Percentiles rank a stretch among this genome's conserved stretches.
phyloP scores from a whole-genome alignment of 345 rosid species.

The Noccaea bulbosa region DNA sequence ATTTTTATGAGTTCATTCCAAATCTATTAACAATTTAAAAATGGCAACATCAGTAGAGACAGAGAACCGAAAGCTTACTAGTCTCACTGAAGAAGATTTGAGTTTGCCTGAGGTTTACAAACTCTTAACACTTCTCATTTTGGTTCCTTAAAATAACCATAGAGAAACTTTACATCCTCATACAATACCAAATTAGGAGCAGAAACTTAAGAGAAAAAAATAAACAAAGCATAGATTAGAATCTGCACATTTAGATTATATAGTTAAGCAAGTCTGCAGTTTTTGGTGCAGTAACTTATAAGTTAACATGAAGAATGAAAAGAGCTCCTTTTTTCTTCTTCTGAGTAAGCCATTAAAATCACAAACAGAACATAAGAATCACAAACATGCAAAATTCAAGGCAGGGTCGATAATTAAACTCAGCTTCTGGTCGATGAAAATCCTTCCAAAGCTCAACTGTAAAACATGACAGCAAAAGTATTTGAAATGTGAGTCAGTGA shows the following conservation, averaged over 20 bases:
- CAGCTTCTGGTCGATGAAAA: conserved; percentile 11
- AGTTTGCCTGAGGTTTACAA: not conserved
- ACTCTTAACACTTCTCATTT: not conserved
- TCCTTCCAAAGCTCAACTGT: conserved; percentile 37
- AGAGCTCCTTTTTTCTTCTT: conserved; percentile 4
- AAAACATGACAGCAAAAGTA: not conserved
- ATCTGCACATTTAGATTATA: conserved; percentile 41
- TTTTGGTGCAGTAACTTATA: conserved; percentile 43
- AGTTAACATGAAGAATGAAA: conserved; percentile 28
- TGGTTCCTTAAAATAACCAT: not conserved
- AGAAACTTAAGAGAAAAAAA: not conserved
- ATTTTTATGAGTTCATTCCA: too few relatives aligned
- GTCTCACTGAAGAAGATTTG: too few relatives aligned
- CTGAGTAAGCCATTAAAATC: conserved; percentile 29
- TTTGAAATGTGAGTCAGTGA: not conserved
- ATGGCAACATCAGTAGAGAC: too few relatives aligned
- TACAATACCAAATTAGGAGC: too few relatives aligned
- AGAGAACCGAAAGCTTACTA: too few relatives aligned
- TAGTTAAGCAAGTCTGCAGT: conserved; percentile 41
- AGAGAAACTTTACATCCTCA: not conserved
- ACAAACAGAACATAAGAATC: conserved; percentile 33
- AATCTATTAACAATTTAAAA: too few relatives aligned
- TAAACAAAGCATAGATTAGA: conserved; percentile 29
- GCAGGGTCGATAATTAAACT: conserved; percentile 24
- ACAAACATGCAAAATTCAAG: conserved; percentile 39